Base-by-base conservation (phyloP, 108 stramenopile genomes). In the Aurantiochytrium sp. region DNA sequence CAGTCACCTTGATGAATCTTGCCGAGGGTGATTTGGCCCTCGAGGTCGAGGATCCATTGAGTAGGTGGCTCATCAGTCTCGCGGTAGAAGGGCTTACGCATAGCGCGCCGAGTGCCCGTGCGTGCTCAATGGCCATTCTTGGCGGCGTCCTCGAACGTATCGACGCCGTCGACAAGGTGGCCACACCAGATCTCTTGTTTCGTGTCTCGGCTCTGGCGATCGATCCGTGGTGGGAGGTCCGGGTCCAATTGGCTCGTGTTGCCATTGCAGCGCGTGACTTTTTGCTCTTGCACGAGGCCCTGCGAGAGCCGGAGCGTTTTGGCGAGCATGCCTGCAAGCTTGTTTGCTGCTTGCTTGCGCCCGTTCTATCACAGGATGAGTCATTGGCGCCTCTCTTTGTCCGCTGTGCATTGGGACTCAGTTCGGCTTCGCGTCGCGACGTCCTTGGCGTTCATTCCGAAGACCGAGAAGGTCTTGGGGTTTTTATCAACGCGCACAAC, bases 211-310 rank as follows among this genome's bases (percentile, higher is more conserved):
- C 29, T 28, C 72, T 89, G 3, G 72, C 72, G 18, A 8, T 5
- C 4, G 88, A 89, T 28, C 10, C 69, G 0, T 89, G 88, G 88
- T 89, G 88, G 88, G 88, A 89, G 35, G 72, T 89, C 29, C 60
- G 58, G 10, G 42, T 23, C 16, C 58, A 87, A 19, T 35, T 87
- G 58, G 58, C n/a, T 28, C 16, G 53, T 5, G 19, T 59, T 16
- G 87, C 58, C 16, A 14, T 21, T 14, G 29, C 57, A 18, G 64
- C 64, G 64, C 25, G 42, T 0, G 64, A 69, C 42, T 69, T 10
- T 69, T 69, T 69, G 42, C 42, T 69, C 0, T 23, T 69, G 25
- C 64, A 18, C 8, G 64, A 69, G 42, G 64, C 64, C 8, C 42
- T 69, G 0, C 25, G 4, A 18, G 64, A 69, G 14, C 64, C 25